Evolutionary conservation across 345 rosid genomes (phyloP).

Genomic region (Brassica cretica): DNA sequence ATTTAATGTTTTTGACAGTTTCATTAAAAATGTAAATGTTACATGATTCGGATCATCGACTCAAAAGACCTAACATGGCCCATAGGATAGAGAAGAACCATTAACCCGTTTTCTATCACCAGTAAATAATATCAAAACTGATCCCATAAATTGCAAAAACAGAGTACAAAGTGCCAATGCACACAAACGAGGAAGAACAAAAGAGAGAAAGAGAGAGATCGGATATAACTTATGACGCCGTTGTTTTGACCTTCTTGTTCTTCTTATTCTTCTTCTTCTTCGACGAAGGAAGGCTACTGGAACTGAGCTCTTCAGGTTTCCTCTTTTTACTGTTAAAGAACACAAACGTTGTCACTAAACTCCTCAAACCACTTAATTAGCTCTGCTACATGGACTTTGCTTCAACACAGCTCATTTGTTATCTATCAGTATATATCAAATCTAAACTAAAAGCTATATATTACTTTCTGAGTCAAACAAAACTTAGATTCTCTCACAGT

Average conservation of each 20-base stretch:
- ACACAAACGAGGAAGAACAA: not conserved
- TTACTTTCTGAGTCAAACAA: too few relatives aligned
- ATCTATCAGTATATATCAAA: not conserved
- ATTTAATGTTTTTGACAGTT: too few relatives aligned
- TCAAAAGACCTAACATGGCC: not conserved
- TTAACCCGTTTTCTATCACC: not conserved
- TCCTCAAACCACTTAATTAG: not conserved
- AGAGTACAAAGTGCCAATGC: not conserved
- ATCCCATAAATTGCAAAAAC: not conserved
- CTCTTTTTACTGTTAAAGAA: conserved; percentile 64
- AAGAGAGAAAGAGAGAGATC: not conserved
- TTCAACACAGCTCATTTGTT: not conserved
- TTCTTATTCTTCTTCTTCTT: conserved; percentile 71
- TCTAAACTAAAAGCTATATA: not conserved
- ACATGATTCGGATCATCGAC: too few relatives aligned
- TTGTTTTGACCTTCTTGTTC: conserved; percentile 7
- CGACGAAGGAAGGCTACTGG: conserved; percentile 53
- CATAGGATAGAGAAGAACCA: not conserved
- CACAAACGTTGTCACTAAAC: conserved; percentile 4
- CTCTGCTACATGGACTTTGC: conserved; percentile 19
- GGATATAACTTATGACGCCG: conserved; percentile 3
- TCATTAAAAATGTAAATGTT: too few relatives aligned
- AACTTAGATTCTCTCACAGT: too few relatives aligned
- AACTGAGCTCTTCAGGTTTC: conserved; percentile 61
- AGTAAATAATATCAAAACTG: not conserved